These are phyloP conservation scores for Mycena latifolia DNA, from an alignment of 768 basidiomycete genomes.

Conservation along the genomic window DNA sequence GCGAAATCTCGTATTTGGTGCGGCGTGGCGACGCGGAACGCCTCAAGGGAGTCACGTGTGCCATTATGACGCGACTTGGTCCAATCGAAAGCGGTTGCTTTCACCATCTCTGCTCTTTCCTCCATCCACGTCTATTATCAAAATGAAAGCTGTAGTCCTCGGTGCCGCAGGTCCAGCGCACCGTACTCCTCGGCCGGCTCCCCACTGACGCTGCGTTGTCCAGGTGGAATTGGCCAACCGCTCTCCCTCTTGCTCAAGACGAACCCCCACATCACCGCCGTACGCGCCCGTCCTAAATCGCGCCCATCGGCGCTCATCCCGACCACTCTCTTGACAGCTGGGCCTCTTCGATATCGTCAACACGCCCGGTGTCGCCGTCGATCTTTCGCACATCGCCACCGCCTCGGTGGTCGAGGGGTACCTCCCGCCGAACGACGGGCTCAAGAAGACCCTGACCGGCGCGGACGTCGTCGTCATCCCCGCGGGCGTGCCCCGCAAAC, in stretches of 20 bases:
- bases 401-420: conserved; percentile 88
- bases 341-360: conserved; percentile 96
- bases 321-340: conserved; percentile 61
- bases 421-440: conserved; percentile 82
- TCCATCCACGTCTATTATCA: conserved; percentile 20
- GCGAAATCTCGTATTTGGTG: background rate
- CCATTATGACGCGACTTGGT: conserved; percentile 51
- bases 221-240: conserved; percentile 98
- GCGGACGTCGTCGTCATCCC: conserved; percentile 96
- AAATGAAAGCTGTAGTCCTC: conserved; percentile 90
- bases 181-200: conserved; percentile 14
- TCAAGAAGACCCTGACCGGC: conserved; percentile 85
- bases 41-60: conserved; percentile 2
- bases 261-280: conserved; percentile 86
- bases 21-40: background rate
- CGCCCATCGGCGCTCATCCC: conserved; percentile 1
- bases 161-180: conserved; percentile 85
- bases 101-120: conserved; percentile 15
- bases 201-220: conserved; percentile 17
- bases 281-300: conserved; percentile 43
- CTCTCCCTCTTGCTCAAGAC: conserved; percentile 92
- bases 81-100: conserved; percentile 23
- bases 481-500: conserved; percentile 96
- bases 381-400: conserved; percentile 94
- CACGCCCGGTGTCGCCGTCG: conserved; percentile 96